Evolutionary conservation across 2,329 filamentous ascomycete species (phyloP).

Genomic region (Claviceps citrina): DNA sequence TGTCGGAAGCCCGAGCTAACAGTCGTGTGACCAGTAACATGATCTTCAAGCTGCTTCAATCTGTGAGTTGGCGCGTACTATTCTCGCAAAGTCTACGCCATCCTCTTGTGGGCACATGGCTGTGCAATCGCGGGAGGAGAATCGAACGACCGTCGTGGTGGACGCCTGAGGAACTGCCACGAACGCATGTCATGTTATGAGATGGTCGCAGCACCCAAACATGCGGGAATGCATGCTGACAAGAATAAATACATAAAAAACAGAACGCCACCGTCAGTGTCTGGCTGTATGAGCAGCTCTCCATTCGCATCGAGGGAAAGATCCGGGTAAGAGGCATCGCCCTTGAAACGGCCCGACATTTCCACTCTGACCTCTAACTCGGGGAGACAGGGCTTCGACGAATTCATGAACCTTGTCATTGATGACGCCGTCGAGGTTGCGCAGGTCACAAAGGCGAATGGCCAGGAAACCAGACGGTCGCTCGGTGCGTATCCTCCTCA

Average conservation of each 20-base stretch:
- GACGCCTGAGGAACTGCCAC: too few relatives aligned
- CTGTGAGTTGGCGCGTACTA: slow-evolving; percentile 18
- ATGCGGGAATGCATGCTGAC: too few relatives aligned
- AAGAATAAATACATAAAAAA: too few relatives aligned
- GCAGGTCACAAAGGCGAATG: slow-evolving; percentile 63
- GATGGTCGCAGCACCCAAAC: background rate
- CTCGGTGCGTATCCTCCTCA: slow-evolving; percentile 46
- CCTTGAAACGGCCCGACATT: too few relatives aligned
- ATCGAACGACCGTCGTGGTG: background rate
- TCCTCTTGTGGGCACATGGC: background rate
- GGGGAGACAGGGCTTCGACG: slow-evolving; percentile 67
- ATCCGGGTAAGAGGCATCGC: slow-evolving; percentile 52
- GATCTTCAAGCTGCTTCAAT: slow-evolving; percentile 63
- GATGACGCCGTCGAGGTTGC: slow-evolving; percentile 92
- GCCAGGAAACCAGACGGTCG: slow-evolving; percentile 59
- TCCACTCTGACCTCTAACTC: background rate
- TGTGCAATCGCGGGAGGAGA: background rate
- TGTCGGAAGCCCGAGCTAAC: slow-evolving; percentile 11
- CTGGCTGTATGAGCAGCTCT: slow-evolving; percentile 94
- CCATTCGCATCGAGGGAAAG: slow-evolving; percentile 88
- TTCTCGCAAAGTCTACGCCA: background rate
- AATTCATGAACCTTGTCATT: slow-evolving; percentile 97
- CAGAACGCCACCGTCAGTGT: slow-evolving; percentile 75
- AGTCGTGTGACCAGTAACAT: slow-evolving; percentile 26
- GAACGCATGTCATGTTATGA: too few relatives aligned